Evolutionary conservation across 73 alveolate genomes (phyloP).

Genomic region (Durusdinium trenchii): DNA sequence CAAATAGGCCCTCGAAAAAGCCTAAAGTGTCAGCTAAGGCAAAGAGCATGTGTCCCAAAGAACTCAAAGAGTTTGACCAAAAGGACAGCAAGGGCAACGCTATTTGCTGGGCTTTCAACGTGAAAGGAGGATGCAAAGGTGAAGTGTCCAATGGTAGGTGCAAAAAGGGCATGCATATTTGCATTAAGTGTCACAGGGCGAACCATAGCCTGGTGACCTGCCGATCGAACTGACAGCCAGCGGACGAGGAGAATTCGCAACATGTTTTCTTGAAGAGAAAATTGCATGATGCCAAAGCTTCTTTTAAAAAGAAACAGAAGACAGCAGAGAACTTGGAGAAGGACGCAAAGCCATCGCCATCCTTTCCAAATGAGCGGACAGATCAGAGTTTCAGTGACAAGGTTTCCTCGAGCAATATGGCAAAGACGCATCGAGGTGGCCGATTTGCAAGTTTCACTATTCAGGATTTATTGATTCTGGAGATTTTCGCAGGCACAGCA

Average conservation of each 20-base stretch:
- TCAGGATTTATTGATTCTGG: not conserved
- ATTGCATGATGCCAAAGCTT: too few relatives aligned
- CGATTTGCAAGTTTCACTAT: not conserved
- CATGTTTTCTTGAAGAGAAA: not conserved
- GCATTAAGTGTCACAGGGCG: conserved; percentile 12
- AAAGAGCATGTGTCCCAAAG: not conserved
- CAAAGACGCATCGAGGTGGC: too few relatives aligned
- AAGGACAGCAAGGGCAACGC: not conserved
- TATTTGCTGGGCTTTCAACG: conserved; percentile 29
- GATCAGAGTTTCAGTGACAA: not conserved
- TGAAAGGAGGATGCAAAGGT: not conserved
- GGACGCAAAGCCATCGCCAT: too few relatives aligned
- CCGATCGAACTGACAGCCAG: too few relatives aligned
- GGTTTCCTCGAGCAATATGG: too few relatives aligned
- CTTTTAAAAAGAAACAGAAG: too few relatives aligned
- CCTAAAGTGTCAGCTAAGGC: not conserved
- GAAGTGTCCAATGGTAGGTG: not conserved
- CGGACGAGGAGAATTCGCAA: too few relatives aligned
- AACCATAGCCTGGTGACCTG: conserved; percentile 1
- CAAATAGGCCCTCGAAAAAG: too few relatives aligned
- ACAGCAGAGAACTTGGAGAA: too few relatives aligned
- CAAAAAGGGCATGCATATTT: not conserved
- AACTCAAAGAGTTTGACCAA: not conserved
- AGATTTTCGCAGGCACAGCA: conserved; percentile 15
- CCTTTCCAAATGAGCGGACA: not conserved